Conservation (phyloP, 2,329 filamentous ascomycete genomes). For the Cercospora nicotianae region DNA sequence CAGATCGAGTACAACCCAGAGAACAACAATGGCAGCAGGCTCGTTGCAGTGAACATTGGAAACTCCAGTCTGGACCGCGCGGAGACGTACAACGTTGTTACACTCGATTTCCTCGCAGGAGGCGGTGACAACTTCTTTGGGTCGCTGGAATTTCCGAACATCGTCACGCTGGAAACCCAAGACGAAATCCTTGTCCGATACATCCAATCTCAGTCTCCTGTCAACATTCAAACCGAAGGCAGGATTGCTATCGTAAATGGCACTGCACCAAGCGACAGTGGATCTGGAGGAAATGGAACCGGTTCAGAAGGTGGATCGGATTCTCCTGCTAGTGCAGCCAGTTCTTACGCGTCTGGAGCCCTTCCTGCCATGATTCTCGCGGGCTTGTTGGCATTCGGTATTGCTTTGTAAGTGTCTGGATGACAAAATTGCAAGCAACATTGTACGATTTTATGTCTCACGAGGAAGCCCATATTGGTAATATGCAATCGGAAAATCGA, state of each 20-base stretch:
- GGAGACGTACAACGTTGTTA: constrained; percentile 58
- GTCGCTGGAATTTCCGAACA: constrained; percentile 32
- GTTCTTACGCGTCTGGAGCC: neutral
- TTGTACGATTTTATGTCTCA: neutral
- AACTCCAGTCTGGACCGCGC: constrained; percentile 50
- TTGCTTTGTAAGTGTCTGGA: neutral
- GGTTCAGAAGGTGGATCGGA: neutral
- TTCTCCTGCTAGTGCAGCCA: neutral
- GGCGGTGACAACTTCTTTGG: constrained; percentile 64
- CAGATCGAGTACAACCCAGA: constrained; percentile 59
- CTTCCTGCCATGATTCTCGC: neutral
- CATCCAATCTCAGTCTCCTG: constrained; percentile 51
- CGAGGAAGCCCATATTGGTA: neutral
- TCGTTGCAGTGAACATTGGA: constrained; percentile 56
- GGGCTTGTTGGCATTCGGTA: neutral
- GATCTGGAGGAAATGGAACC: constrained; percentile 6
- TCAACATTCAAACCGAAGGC: constrained; percentile 53
- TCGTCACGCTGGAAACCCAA: constrained; percentile 53
- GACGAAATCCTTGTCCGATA: constrained; percentile 57
- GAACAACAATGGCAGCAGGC: constrained; percentile 51
- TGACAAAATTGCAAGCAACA: neutral
- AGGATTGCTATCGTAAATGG: constrained; percentile 43
- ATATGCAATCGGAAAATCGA: neutral
- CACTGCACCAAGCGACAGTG: constrained; percentile 13
- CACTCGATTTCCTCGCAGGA: constrained; percentile 62